A percentile compares a stretch with the other conserved stretches of the same genome.
Conservation (phyloP, 2,329 filamentous ascomycete species). For the Curvularia eragrostidis region DNA sequence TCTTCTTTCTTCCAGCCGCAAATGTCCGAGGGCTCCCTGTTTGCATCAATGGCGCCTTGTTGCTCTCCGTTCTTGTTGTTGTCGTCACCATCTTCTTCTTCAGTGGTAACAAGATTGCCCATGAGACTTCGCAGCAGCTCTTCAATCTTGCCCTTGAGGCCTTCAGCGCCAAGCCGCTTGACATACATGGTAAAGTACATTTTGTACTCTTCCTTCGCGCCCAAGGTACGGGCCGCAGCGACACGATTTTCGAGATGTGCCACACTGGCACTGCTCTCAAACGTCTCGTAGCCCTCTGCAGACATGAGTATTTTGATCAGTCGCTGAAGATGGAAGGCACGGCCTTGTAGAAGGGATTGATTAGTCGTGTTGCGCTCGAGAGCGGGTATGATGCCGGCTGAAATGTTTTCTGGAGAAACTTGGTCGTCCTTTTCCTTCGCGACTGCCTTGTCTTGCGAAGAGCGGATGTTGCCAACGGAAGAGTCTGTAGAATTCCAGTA, state of each 20-base stretch:
- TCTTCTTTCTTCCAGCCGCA: conserved; percentile 92
- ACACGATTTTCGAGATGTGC: conserved; percentile 95
- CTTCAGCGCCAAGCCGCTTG: conserved; percentile 91
- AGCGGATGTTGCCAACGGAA: conserved; percentile 79
- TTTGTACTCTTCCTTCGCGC: conserved; percentile 89
- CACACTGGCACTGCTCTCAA: conserved; percentile 90
- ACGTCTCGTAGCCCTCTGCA: conserved; percentile 87
- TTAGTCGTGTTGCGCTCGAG: conserved; percentile 94
- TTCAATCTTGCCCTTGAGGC: conserved; percentile 85
- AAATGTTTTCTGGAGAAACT: conserved; percentile 67
- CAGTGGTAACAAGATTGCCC: conserved; percentile 68
- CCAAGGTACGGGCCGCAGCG: conserved; percentile 83
- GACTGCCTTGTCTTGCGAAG: conserved; percentile 55
- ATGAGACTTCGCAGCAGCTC: conserved; percentile 84
- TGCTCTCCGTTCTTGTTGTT: conserved; percentile 66
- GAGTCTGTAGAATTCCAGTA: conserved; percentile 99
- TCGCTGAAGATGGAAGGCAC: conserved; percentile 88
- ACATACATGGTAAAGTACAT: conserved; percentile 98
- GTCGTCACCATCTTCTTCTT: conserved; percentile 65
- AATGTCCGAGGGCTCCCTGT: conserved; percentile 69
- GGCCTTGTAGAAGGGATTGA: conserved; percentile 87
- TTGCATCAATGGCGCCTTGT: conserved; percentile 57
- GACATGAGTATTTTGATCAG: conserved; percentile 89
- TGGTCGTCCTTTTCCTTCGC: conserved; percentile 54
- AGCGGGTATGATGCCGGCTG: conserved; percentile 90